Evolutionary conservation across 257 asterid genomes (phyloP), one percentile per base, ranked within the genome.

Genomic region (Thymus mandschuricus): DNA sequence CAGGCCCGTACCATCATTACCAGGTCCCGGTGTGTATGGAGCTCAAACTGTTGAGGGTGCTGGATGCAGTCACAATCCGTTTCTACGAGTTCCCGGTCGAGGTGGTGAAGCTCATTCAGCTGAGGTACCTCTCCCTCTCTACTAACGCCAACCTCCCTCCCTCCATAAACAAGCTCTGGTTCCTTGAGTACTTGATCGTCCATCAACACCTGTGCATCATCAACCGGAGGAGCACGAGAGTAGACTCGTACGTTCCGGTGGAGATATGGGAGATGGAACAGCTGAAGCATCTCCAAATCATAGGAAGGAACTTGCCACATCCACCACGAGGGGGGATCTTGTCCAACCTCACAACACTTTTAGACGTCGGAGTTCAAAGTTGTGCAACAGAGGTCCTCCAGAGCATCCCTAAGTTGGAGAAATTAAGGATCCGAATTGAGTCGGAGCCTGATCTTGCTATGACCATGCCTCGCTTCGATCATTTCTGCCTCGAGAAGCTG

Each of bases 261-360:
- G 43, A 58, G 63, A 58, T 58, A 31, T 58, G 63, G 63, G 63
- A 58, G 5, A 3, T 58, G 43, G 6, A 13, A 13, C 10, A 12
- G 11, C 15, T 59, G 5, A 13, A 59, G 64, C 64, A 59, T 59
- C 64, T 59, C 11, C 29, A 59, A 11, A 34, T 59, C 64, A 33
- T 12, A 2, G 64, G 64, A 34, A 59, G 64, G 35, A 59, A 59
- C 29, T 6, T 59, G n/a, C 64, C 64, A 2, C 13, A 31, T 33
- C 64, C 64, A 2, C 21, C 5, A 11, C 64, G 28, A 1, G 45
- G 64, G 5, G 28, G 5, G 0, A 3, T 33, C 9, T 59, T 59
- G 33, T 9, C 45, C 46, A 11, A 34, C 5, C 64, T 59, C 5
- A 34, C 44, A 2, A 13, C 7, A 34, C 46, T 59, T 34, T 59